These are phyloP conservation scores for Dactylellina haptotyla DNA, from an alignment of 2,329 filamentous ascomycete species.

Conservation along the genomic window DNA sequence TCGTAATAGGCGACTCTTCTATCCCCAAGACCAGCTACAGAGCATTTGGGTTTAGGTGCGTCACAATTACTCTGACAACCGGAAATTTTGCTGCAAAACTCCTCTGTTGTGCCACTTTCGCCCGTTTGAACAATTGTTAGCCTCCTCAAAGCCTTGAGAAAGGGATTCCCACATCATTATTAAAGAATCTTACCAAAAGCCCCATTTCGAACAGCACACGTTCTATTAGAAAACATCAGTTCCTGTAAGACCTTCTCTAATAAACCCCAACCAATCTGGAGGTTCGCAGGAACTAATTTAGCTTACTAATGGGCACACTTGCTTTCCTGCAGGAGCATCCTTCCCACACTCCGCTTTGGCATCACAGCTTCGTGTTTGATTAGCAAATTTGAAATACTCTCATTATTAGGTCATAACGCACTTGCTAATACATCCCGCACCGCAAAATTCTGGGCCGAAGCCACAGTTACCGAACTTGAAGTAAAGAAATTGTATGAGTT, in stretches of 20 bases:
- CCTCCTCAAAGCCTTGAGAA: too few relatives aligned
- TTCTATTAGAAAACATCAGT: conserved; percentile 4
- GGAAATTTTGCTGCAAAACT: conserved; percentile 1
- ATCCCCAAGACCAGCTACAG: conserved; percentile 4
- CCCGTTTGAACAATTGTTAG: too few relatives aligned
- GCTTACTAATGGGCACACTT: conserved; percentile 59
- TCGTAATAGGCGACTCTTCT: conserved; percentile 54
- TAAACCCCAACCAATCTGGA: too few relatives aligned
- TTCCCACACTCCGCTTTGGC: conserved; percentile 60
- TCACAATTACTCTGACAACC: conserved; percentile 17
- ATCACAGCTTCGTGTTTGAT: conserved; percentile 60
- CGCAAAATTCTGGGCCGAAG: conserved; percentile 11
- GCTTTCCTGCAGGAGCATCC: conserved; percentile 55
- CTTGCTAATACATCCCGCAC: not conserved
- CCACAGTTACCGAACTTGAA: conserved; percentile 13
- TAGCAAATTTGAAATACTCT: not conserved
- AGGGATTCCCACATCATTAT: not conserved
- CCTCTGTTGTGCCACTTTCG: not conserved
- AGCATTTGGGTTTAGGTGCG: conserved; percentile 14
- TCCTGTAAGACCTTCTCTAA: too few relatives aligned
- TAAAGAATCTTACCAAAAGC: conserved; percentile 38
- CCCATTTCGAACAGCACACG: conserved; percentile 46
- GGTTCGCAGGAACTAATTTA: not conserved
- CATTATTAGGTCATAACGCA: not conserved
- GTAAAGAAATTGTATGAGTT: not conserved